Percentiles rank a stretch among this genome's conserved stretches.
phyloP scores from a whole-genome alignment of 805 yeast species.

The Sungouiozyma intestinalis region DNA sequence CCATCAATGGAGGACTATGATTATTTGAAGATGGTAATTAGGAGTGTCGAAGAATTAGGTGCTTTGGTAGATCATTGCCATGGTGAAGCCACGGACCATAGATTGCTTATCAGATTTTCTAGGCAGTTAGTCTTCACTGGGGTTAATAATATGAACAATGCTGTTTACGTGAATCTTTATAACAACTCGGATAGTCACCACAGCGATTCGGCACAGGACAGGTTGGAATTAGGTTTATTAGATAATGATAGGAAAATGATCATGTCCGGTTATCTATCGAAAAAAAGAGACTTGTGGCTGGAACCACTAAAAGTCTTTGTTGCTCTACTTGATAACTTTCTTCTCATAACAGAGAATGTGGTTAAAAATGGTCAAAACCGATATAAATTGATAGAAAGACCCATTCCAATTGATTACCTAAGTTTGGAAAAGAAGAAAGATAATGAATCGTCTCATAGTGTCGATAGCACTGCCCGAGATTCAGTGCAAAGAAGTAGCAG shows the following conservation, averaged over 20 bases:
- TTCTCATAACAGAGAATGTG: slow-evolving; percentile 51
- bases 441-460: slow-evolving; percentile 6
- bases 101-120: slow-evolving; percentile 44
- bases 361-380: slow-evolving; percentile 30
- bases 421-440: slow-evolving; percentile 38
- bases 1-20: slow-evolving; percentile 42
- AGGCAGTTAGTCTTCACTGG: slow-evolving; percentile 22
- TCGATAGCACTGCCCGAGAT: slow-evolving; percentile 6
- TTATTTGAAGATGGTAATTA: slow-evolving; percentile 42
- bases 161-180: slow-evolving; percentile 19
- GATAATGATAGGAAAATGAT: slow-evolving; percentile 48
- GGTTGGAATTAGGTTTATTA: slow-evolving; percentile 36
- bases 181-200: not conserved
- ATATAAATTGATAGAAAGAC: slow-evolving; percentile 42
- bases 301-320: slow-evolving; percentile 42
- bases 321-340: slow-evolving; percentile 59
- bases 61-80: slow-evolving; percentile 51
- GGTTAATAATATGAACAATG: slow-evolving; percentile 15
- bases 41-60: slow-evolving; percentile 45
- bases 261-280: slow-evolving; percentile 45
- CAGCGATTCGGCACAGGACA: slow-evolving; percentile 11
- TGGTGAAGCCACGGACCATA: slow-evolving; percentile 47
- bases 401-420: slow-evolving; percentile 51
- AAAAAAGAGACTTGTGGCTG: slow-evolving; percentile 56
- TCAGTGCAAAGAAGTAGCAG: not conserved